Evolutionary conservation across 495 filamentous ascomycete species (phyloP).

Genomic region (Staphylotrichum tortipilum): DNA sequence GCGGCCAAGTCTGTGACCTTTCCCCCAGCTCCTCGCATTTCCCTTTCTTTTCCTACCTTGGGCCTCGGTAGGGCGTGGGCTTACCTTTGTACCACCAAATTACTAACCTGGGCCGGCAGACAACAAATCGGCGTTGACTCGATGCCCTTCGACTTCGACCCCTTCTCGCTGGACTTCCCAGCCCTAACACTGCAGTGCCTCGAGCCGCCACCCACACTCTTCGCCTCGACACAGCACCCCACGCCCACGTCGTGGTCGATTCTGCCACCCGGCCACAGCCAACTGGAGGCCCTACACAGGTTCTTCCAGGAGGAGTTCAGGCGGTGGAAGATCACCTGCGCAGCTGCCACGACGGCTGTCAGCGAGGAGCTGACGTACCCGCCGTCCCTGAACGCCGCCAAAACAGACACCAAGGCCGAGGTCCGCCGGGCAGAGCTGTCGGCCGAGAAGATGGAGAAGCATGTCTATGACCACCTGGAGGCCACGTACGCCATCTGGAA

Average conservation of each 20-base stretch:
- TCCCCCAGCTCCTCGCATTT: constrained; percentile 7
- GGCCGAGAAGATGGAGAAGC: constrained; percentile 47
- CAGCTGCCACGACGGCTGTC: constrained; percentile 33
- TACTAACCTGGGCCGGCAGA: constrained; percentile 27
- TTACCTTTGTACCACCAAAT: constrained; percentile 3
- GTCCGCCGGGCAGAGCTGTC: constrained; percentile 31
- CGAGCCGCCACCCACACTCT: constrained; percentile 66
- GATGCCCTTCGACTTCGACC: constrained; percentile 72
- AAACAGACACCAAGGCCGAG: constrained; percentile 36
- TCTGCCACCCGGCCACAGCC: constrained; percentile 56
- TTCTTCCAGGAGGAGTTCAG: constrained; percentile 58
- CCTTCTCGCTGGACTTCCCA: constrained; percentile 70
- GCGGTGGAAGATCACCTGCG: constrained; percentile 47
- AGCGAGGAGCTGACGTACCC: constrained; percentile 36
- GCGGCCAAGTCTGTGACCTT: constrained; percentile 57
- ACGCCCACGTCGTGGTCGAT: constrained; percentile 67
- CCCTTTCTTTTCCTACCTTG: too few relatives aligned
- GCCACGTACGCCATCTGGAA: constrained; percentile 66
- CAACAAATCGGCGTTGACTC: constrained; percentile 36
- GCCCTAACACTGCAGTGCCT: constrained; percentile 73
- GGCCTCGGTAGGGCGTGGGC: too few relatives aligned
- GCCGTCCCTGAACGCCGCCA: constrained; percentile 14
- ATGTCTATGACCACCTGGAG: constrained; percentile 59
- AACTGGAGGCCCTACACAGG: constrained; percentile 59
- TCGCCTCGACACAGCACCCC: constrained; percentile 60